A percentile compares a stretch with the other conserved stretches of the same genome.
phyloP scores from a whole-genome alignment of 352 stramenopile species.

The Phytophthora pseudosyringae region DNA sequence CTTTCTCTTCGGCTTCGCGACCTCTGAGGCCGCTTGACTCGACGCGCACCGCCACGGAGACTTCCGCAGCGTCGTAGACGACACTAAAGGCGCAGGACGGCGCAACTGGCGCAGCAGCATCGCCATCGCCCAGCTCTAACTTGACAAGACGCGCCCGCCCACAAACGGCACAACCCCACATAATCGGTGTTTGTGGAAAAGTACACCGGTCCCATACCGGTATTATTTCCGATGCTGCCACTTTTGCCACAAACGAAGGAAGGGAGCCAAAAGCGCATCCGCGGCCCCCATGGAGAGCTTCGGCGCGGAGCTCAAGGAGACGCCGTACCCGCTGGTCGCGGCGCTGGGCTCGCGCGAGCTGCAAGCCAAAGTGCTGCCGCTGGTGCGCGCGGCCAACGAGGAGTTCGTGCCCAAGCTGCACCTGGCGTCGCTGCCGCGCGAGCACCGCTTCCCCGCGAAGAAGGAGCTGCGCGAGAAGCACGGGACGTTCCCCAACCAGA shows the following conservation, averaged over 20 bases:
- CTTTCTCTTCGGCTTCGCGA: constrained; percentile 51
- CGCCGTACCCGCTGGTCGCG: constrained; percentile 85
- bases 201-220: not conserved
- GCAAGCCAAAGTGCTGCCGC: constrained; percentile 73
- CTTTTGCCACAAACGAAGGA: not conserved
- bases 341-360: constrained; percentile 78
- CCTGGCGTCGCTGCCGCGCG: constrained; percentile 68
- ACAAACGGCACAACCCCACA: too few relatives aligned
- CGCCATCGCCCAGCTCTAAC: not conserved
- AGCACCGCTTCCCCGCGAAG: constrained; percentile 82
- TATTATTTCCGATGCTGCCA: not conserved
- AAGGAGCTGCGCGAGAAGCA: constrained; percentile 89
- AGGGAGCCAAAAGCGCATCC: constrained; percentile 17
- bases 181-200: not conserved
- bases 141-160: too few relatives aligned
- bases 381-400: constrained; percentile 78
- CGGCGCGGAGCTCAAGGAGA: constrained; percentile 85
- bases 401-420: constrained; percentile 85
- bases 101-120: constrained; percentile 17
- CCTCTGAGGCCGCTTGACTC: not conserved
- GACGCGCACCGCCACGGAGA: constrained; percentile 10
- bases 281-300: constrained; percentile 79
- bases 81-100: not conserved
- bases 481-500: constrained; percentile 85
- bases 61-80: not conserved